Evolutionary conservation across 2,329 filamentous ascomycete species (phyloP), one percentile per base, ranked within the genome.

Genomic region (Aspergillus ruber): DNA sequence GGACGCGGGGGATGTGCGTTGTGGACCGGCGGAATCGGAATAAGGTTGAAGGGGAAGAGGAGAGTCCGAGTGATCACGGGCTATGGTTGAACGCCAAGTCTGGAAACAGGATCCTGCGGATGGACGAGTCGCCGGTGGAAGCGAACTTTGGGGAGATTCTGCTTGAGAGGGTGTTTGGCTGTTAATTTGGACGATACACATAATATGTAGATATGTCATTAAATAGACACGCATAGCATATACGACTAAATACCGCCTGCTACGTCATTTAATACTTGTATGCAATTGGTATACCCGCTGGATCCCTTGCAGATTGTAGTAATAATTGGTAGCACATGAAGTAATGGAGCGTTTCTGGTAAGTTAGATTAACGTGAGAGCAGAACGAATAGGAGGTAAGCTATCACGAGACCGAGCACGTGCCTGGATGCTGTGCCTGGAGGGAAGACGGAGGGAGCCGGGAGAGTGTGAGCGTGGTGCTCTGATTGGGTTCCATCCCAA

Each of bases 1-100:
- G 93, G 93, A 95, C 90, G 41, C 78, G 88, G 48, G 91, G 93
- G 1, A 90, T 93, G 84, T 90, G 90, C 62, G 78, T 97, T 27
- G 75, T 90, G 36, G 93, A 98, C 73, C 77, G 82, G 32, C 79
- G 93, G 49, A 70, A 68, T 39, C 71, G 64, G 50, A 71, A 65
- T 46, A 69, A 60, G 50, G 67, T 58, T 64, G 74, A 52, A 61
- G 72, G 55, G 62, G 76, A 77, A 18, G 72, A 75, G 40, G 78
- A 79, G 55, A 77, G 83, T 25, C 76, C 83, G 0, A 86, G 84
- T 36, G 91, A 97, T 66, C 75, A 82, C 68, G 69, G 80, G 57
- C 74, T 84, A 45, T 97, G 93, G 93, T 67, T 93, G 61, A 88
- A 84, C 64, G 65, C 71, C 12, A 75, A 72, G 54, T 83, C 81